Base-by-base conservation (phyloP, 768 basidiomycete species). In the Boletales sp. region DNA sequence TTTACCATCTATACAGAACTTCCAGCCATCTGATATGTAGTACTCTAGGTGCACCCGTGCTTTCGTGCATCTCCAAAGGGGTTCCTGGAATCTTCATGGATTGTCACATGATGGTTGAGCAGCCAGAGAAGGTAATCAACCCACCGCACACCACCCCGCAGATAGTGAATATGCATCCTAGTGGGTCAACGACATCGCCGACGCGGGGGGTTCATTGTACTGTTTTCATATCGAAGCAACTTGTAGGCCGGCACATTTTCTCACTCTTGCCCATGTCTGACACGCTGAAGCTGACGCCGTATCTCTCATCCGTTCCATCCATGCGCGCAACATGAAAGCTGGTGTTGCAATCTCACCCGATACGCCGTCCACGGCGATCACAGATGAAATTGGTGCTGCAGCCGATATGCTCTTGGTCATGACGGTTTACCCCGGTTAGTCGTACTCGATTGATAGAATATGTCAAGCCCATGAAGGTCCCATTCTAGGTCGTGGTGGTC, bases 31-130 rank as follows among this genome's bases (percentile, higher is more conserved):
- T 61, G 54, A 68, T 51, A 11, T 35, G 37, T 31, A 27, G 37
- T 32, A 12, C 29, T 18, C 4, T 65, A 93, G 91, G 94, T 50
- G 85, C 90, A 31, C 94, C 95, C 8, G 80, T 98, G 43, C 80
- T 98, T 30, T 76, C 87, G 29, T 90, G 86, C 57, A 85, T 99
- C 18, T 75, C 80, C 46, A 93, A 93, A 68, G 81, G 84, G 32
- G 81, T 97, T 18, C 94, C 95, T 2, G 90, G 82, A 46, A 97
- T 97, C 59, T 98, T 94, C 75, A 98, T 99, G 95, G 97, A 99
- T 70, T 97, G 94, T 69, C 97, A 99, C 71, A 98, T 98, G 97
- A 99, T 99, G 97, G 97, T 99, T 17, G 69, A 93, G 0, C 75
- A 97, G 43, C 97, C 97, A 10, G 90, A 88, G 63, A 86, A 87